phyloP scores from a whole-genome alignment of 2,329 filamentous ascomycete genomes.

The Lasiodiplodia gonubiensis region DNA sequence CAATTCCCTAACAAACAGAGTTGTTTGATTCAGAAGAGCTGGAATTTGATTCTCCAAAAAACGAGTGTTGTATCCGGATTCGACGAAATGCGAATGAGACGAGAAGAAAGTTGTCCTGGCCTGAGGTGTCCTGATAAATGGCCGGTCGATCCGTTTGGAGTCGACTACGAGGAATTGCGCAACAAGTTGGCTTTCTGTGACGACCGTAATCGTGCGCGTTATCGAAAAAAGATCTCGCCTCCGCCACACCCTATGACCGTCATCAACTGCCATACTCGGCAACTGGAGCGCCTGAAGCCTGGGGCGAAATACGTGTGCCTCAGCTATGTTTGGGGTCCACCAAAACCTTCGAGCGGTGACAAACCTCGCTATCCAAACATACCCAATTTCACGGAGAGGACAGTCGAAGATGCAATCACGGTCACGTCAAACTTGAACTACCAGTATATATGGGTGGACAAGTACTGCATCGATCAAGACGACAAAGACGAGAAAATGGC shows the following conservation, averaged over 20 bases:
- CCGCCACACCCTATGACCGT: not conserved
- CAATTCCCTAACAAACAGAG: not conserved
- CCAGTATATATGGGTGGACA: not conserved
- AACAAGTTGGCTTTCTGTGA: not conserved
- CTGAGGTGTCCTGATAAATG: not conserved
- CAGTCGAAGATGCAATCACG: not conserved
- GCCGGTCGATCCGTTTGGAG: not conserved
- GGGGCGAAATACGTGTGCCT: not conserved
- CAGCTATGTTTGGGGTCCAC: not conserved
- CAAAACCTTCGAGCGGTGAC: too few relatives aligned
- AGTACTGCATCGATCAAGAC: not conserved
- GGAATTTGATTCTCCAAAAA: not conserved
- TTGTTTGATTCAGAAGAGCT: not conserved
- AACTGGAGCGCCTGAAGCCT: not conserved
- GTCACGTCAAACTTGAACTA: not conserved
- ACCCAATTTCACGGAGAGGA: not conserved
- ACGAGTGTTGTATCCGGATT: not conserved
- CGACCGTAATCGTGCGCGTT: not conserved
- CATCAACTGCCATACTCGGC: not conserved
- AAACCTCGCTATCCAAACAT: not conserved
- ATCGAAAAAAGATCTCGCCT: rapidly evolving
- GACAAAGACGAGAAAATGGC: not conserved
- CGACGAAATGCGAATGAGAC: not conserved
- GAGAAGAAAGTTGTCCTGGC: not conserved
- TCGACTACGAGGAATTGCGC: not conserved